Conservation (phyloP, 371 early-diverging fungal species). For the Blyttiomyces sp. region DNA sequence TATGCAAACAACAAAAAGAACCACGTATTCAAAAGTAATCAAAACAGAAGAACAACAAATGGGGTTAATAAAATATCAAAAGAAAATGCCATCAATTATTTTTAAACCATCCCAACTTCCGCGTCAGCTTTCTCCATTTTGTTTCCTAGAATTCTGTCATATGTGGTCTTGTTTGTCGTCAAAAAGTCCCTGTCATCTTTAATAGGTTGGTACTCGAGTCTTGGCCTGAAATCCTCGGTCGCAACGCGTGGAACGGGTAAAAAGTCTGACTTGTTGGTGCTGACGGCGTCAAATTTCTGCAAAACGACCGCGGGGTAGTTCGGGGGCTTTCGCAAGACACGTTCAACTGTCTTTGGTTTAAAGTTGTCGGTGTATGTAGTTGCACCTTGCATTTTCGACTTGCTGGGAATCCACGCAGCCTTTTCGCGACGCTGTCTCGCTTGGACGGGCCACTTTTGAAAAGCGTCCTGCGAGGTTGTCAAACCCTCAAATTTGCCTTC, state of each 20-base stretch:
- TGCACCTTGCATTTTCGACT: constrained; percentile 13
- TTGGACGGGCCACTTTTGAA: constrained; percentile 32
- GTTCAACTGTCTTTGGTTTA: constrained; percentile 25
- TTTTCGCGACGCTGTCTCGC: constrained; percentile 21
- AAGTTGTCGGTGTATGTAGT: constrained; percentile 29
- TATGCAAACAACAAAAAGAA: too few species aligned
- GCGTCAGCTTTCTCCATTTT: not conserved
- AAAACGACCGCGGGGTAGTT: constrained; percentile 1
- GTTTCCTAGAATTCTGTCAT: constrained; percentile 27
- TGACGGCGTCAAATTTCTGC: constrained; percentile 36
- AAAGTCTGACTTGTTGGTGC: constrained; percentile 38
- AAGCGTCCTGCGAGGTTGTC: constrained; percentile 36
- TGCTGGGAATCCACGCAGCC: constrained; percentile 29
- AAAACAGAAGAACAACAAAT: not conserved
- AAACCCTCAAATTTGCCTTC: constrained; percentile 32
- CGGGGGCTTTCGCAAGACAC: constrained; percentile 3
- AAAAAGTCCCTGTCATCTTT: constrained; percentile 43
- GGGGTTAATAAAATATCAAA: not conserved
- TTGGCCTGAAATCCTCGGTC: constrained; percentile 40
- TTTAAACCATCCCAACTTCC: not conserved
- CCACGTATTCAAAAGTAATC: not conserved
- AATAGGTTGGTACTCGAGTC: constrained; percentile 19
- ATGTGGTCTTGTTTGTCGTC: constrained; percentile 27
- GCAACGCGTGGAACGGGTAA: constrained; percentile 10
- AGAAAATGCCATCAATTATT: not conserved